phyloP scores from a whole-genome alignment of 345 rosid genomes.

The Psidium friedrichsthalianum region DNA sequence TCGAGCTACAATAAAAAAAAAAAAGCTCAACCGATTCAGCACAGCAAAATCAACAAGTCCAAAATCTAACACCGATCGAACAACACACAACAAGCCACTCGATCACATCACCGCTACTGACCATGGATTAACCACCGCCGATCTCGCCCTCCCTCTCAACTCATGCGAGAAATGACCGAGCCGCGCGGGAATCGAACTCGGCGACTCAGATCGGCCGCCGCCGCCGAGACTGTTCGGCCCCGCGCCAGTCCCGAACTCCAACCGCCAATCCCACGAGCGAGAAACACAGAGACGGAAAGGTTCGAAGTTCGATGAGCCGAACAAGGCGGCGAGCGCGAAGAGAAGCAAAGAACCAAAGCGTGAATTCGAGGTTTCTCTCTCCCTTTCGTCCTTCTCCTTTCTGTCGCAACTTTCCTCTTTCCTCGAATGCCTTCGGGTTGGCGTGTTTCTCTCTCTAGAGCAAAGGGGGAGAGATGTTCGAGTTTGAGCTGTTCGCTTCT shows the following conservation, averaged over 20 bases:
- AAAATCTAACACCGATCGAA: background rate
- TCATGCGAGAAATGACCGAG: conserved; percentile 14
- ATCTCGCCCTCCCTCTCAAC: conserved; percentile 6
- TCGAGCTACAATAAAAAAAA: too few species aligned
- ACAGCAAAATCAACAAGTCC: background rate
- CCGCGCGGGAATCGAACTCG: background rate
- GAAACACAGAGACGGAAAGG: background rate
- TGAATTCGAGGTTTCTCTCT: background rate
- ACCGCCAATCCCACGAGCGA: background rate
- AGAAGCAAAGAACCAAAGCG: background rate
- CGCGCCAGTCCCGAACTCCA: background rate
- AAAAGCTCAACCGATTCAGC: background rate
- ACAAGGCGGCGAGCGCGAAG: background rate
- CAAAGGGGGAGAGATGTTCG: background rate
- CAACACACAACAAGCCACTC: background rate
- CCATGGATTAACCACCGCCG: conserved; percentile 18
- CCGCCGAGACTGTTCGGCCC: background rate
- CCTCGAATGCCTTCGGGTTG: background rate
- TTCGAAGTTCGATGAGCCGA: background rate
- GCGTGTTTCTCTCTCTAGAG: background rate
- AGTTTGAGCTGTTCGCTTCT: background rate
- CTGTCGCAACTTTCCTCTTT: background rate
- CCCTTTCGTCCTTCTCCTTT: background rate
- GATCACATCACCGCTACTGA: conserved; percentile 1
- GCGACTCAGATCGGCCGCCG: conserved; percentile 16